phyloP scores from a whole-genome alignment of 164 flowering plant genomes.

The Warburgia ugandensis region DNA sequence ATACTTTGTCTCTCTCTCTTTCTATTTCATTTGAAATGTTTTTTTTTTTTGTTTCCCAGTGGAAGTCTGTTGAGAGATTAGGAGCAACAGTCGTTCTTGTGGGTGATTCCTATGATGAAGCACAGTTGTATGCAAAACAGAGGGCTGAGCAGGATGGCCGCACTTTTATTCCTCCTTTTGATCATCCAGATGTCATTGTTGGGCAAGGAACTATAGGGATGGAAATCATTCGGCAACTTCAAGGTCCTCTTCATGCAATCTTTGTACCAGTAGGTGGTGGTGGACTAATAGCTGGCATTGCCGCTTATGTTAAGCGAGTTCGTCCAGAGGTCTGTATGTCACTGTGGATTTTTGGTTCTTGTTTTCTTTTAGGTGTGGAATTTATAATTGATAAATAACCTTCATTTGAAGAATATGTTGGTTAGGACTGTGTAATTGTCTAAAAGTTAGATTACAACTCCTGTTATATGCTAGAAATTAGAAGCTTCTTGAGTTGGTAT shows the following conservation, averaged over 20 bases:
- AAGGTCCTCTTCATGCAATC: conserved; percentile 78
- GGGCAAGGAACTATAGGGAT: conserved; percentile 98
- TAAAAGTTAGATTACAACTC: too few species aligned
- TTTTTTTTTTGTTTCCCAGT: conserved; percentile 30
- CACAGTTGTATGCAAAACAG: conserved; percentile 83
- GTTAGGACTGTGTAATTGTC: too few species aligned
- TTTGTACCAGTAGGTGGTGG: conserved; percentile 99
- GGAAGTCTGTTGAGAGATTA: conserved; percentile 83
- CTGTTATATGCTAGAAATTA: too few species aligned
- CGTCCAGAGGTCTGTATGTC: conserved; percentile 55
- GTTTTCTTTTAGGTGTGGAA: background rate
- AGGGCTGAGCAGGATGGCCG: conserved; percentile 62
- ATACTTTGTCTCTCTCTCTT: background rate
- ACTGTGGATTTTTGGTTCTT: background rate
- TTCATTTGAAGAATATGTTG: too few species aligned
- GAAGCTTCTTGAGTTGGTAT: too few species aligned
- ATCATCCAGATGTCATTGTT: conserved; percentile 84
- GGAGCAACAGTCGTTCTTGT: conserved; percentile 85
- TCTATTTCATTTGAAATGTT: background rate
- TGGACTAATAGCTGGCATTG: conserved; percentile 96
- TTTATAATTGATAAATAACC: too few species aligned
- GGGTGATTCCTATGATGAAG: conserved; percentile 98
- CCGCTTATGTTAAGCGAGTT: conserved; percentile 87
- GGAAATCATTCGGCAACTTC: conserved; percentile 78
- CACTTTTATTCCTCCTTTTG: conserved; percentile 89